These are phyloP conservation scores for Saccharomycopsis sp. DNA, from an alignment of 805 yeast species.

Conservation along the genomic window DNA sequence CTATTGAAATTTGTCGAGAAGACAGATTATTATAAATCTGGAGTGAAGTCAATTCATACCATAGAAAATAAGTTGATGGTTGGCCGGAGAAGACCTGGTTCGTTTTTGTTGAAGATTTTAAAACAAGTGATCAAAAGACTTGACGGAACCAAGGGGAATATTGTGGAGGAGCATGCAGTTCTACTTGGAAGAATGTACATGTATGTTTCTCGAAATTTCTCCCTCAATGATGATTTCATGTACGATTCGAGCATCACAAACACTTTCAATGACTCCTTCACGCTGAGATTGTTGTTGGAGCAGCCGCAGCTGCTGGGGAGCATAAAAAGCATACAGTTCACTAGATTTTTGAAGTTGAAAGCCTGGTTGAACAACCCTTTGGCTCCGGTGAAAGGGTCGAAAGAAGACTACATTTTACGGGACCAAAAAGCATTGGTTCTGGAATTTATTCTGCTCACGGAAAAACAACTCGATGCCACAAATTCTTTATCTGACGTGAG, in stretches of 20 bases:
- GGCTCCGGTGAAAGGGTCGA: constrained; percentile 2
- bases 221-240: constrained; percentile 8
- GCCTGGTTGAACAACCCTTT: constrained; percentile 10
- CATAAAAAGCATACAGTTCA: constrained; percentile 1
- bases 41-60: neutral
- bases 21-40: neutral
- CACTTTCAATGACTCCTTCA: no score
- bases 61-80: constrained; percentile 2
- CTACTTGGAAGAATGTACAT: constrained; percentile 6
- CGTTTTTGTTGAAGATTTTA: constrained; percentile 1
- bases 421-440: constrained; percentile 4
- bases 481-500: no score
- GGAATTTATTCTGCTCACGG: constrained; percentile 1
- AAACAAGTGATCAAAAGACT: constrained; percentile 4
- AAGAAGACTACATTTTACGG: constrained; percentile 7
- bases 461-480: neutral
- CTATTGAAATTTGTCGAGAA: constrained; percentile 2
- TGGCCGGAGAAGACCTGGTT: constrained; percentile 17
- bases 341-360: constrained; percentile 5
- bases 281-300: no score
- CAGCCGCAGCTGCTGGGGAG: no score
- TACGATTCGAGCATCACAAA: no score
- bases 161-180: neutral
- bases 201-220: constrained; percentile 7
- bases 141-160: neutral